Evolutionary conservation across 169 alveolate genomes (phyloP).

Genomic region (Eimeria sp.): DNA sequence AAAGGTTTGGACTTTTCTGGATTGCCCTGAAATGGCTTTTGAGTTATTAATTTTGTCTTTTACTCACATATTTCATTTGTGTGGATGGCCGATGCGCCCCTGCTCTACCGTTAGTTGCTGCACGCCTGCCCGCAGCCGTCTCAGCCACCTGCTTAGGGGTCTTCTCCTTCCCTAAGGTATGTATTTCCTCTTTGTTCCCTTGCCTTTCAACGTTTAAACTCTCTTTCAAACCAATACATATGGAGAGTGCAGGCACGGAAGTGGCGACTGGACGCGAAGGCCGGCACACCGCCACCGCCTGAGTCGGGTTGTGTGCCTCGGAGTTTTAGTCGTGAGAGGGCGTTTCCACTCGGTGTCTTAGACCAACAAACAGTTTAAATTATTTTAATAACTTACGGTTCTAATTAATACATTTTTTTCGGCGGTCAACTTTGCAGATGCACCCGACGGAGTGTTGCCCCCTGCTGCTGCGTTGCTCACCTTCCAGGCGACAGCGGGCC

Average conservation of each 20-base stretch:
- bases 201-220: background rate
- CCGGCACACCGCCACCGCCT: constrained; percentile 31
- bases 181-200: background rate
- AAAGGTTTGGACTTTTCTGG: background rate
- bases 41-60: background rate
- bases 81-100: background rate
- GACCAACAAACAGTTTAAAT: background rate
- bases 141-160: background rate
- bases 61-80: background rate
- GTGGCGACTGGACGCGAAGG: background rate
- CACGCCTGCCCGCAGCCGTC: constrained; percentile 1
- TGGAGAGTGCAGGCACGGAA: background rate
- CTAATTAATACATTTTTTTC: background rate
- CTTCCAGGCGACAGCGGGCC: background rate
- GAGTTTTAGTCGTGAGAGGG: background rate
- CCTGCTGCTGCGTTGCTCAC: constrained; percentile 2
- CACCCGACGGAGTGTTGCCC: constrained; percentile 6
- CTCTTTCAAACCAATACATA: background rate
- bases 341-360: background rate
- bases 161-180: background rate
- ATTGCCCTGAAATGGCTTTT: background rate
- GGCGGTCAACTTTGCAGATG: background rate
- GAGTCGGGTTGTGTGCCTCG: constrained; percentile 9
- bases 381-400: background rate
- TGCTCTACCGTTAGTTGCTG: background rate